Evolutionary conservation across 1,284 basidiomycete species (phyloP).

Genomic region (Apiotrichum gamsii): DNA sequence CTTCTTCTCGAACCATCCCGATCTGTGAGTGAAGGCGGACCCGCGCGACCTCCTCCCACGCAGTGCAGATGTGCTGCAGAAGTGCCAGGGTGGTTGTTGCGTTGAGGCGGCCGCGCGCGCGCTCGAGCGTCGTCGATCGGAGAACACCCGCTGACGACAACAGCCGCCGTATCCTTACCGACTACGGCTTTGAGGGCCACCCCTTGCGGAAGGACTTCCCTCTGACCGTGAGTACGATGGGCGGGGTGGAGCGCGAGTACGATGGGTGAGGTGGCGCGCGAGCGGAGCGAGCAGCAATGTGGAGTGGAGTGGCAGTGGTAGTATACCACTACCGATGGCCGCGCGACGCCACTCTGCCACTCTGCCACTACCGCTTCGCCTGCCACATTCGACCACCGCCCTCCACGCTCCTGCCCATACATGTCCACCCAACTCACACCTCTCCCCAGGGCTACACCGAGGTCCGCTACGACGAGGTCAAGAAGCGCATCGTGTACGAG

Average conservation of each 20-base stretch:
- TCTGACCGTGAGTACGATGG: conserved; percentile 70
- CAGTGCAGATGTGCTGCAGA: neutral
- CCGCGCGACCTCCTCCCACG: neutral
- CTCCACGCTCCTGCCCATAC: neutral
- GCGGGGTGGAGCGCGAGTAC: no score
- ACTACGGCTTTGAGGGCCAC: conserved; percentile 98
- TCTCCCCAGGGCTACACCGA: conserved; percentile 92
- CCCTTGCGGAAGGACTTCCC: conserved; percentile 98
- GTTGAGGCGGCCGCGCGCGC: neutral
- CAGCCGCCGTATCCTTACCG: conserved; percentile 92
- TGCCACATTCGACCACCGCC: no score
- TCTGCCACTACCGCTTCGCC: no score
- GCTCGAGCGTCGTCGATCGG: no score
- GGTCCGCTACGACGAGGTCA: conserved; percentile 95
- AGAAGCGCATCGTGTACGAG: conserved; percentile 97
- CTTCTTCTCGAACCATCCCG: conserved; percentile 93
- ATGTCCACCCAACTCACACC: conserved; percentile 25
- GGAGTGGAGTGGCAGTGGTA: no score
- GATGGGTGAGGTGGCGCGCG: no score
- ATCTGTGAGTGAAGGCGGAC: conserved; percentile 67
- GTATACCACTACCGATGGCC: no score
- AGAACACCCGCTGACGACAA: conserved; percentile 7
- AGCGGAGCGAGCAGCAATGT: no score
- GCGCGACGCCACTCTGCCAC: no score
- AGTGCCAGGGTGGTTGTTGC: neutral